These are phyloP conservation scores for Ilyonectria destructans DNA, from an alignment of 2,329 filamentous ascomycete genomes.

Conservation along the genomic window DNA sequence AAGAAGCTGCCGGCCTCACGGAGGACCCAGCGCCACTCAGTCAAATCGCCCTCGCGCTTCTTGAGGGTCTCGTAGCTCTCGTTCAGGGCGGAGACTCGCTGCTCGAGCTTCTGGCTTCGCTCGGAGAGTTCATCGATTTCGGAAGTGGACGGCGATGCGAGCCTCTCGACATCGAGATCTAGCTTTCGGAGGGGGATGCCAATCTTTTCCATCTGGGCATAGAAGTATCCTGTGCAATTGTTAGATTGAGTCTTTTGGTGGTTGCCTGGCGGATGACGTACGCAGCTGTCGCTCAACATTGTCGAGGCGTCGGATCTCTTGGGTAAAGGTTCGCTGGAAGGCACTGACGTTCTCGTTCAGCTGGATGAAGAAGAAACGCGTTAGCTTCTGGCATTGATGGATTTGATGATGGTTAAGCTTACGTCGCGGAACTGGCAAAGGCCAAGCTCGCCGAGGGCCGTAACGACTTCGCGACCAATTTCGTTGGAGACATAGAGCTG, in stretches of 20 bases:
- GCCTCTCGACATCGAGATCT: conserved; percentile 89
- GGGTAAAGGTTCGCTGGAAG: conserved; percentile 97
- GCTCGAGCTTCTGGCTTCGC: conserved; percentile 92
- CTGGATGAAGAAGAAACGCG: conserved; percentile 62
- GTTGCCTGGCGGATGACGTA: conserved; percentile 67
- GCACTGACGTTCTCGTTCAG: conserved; percentile 94
- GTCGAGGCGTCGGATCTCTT: conserved; percentile 96
- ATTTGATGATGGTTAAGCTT: conserved; percentile 58
- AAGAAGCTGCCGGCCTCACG: conserved; percentile 98
- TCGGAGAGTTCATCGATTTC: conserved; percentile 98
- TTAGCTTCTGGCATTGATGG: conserved; percentile 37
- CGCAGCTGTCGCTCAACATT: conserved; percentile 98
- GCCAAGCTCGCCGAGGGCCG: conserved; percentile 94
- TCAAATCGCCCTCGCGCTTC: conserved; percentile 96
- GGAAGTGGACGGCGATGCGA: conserved; percentile 89
- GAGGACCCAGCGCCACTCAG: conserved; percentile 98
- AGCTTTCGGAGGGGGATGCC: conserved; percentile 89
- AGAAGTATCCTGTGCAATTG: conserved; percentile 83
- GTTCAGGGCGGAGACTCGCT: conserved; percentile 91
- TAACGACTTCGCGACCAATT: conserved; percentile 97
- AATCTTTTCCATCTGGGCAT: conserved; percentile 94
- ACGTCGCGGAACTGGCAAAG: conserved; percentile 98
- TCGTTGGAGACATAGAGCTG: conserved; percentile 99
- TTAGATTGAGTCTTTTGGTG: conserved; percentile 48
- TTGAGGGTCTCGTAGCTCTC: conserved; percentile 99